Evolutionary conservation across 2,329 filamentous ascomycete species (phyloP), one percentile per base, ranked within the genome.

Genomic region (Pochonia chlamydosporia): DNA sequence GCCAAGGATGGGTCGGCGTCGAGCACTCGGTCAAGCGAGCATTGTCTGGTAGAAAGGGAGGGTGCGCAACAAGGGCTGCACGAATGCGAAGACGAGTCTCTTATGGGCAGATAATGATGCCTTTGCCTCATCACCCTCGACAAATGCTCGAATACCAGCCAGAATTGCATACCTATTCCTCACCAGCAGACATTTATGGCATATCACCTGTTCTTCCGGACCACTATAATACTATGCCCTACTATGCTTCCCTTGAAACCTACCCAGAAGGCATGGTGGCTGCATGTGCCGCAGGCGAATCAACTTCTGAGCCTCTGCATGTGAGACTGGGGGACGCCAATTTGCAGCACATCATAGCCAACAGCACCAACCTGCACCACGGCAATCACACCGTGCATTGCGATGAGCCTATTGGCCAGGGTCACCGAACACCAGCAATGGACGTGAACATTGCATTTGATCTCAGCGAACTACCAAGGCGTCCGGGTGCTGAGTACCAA

Each of bases 41-140:
- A 39, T 20, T 59, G 14, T 63, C 64, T 20, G 60, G 64, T 2
- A 59, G 60, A 41, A 65, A 61, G 40, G 65, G 65, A 46, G 67
- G 65, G 8, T 57, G 54, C 16, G 60, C 63, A 7, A 56, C 63
- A 10, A 61, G 56, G 46, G 60, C 55, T 33, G 54, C 58, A 14
- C 53, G 54, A 40, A 41, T 56, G 43, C 56, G 59, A 31, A 53
- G 53, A 42, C 59, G 53, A 24, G 54, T 49, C 40, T 23, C 35
- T 18, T 55, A 54, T 44, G 46, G 50, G 11, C 55, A 57, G 18
- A 50, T n/a, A n/a, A n/a, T 47, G 8, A 25, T 25, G 40, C 44
- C 49, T 11, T 24, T 45, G 13, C 28, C 40, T 3, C 26, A 18
- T 13, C 25, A 43, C 11, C 14, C 36, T 14, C 47, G 21, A 16